Base-by-base conservation (phyloP, 495 filamentous ascomycete species). In the Aspergillus steynii region DNA sequence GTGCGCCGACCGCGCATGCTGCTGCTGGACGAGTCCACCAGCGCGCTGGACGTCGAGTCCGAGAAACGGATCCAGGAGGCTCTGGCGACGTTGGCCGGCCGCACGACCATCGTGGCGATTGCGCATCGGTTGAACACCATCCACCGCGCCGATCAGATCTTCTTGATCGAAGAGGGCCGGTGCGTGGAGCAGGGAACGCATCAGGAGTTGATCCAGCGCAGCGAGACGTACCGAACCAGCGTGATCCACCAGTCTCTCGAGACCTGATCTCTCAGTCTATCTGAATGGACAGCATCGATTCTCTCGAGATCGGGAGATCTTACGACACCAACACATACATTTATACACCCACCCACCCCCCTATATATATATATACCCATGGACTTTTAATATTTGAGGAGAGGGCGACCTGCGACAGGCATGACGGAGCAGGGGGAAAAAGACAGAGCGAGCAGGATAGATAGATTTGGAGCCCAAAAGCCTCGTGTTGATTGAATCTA, bases 11-110 rank as follows among this genome's bases (percentile, higher is more conserved):
- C 91, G 4, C 73, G 78, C 10, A 74, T 93, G 54, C 69, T 93
- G 64, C 67, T 95, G 34, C 75, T 95, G 7, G 91, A 95, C 65
- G 91, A 95, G 74, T 87, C 89, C 4, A 93, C 90, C 3, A 84
- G 80, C 29, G 84, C 85, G 27, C 75, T 93, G 34, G 90, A 93
- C 63, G 84, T 86, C 3, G 83, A 89, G 71, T 85, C 82, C 27
- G 89, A 95, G 77, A 82, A 82, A 61, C 70, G 85, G 31, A 84
- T 95, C 10, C 88, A 92, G 68, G 79, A 81, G 20, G 87, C 88
- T 0, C 81, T 92, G 57, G 85, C 88, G 55, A 71, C 79, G 26
- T 82, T 86, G 9, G 71, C 82, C 7, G 84, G 86, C 60, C 89
- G 87, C n/a, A 88, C 91, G 25, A 94, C 88, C 0, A 88, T 88